These are phyloP conservation scores for Talaromyces thailandensis DNA, from an alignment of 495 filamentous ascomycete genomes.

Conservation along the genomic window DNA sequence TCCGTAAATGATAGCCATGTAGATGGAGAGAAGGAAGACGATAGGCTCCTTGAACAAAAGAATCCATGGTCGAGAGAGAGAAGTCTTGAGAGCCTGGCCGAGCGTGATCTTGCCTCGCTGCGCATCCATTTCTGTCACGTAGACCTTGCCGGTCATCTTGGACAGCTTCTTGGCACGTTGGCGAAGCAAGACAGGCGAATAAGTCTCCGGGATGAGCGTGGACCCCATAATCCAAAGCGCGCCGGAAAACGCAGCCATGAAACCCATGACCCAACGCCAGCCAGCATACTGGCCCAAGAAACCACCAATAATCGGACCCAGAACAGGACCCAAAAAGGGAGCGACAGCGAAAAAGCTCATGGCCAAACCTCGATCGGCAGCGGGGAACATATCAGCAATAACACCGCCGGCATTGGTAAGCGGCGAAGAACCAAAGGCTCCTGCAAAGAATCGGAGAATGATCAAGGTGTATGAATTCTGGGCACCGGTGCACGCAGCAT, in stretches of 20 bases:
- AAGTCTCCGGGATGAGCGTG: constrained; percentile 52
- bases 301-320: constrained; percentile 53
- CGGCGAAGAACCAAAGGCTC: constrained; percentile 67
- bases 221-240: constrained; percentile 46
- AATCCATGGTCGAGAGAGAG: constrained; percentile 41
- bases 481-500: constrained; percentile 51
- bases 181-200: constrained; percentile 49
- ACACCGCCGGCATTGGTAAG: constrained; percentile 67
- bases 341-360: constrained; percentile 56
- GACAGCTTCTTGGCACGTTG: constrained; percentile 43
- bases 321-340: constrained; percentile 60
- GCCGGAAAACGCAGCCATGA: constrained; percentile 41
- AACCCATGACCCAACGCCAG: constrained; percentile 62
- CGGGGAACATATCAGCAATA: constrained; percentile 66
- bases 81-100: constrained; percentile 29
- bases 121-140: constrained; percentile 37
- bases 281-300: constrained; percentile 51
- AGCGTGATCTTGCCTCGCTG: constrained; percentile 31
- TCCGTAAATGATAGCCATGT: constrained; percentile 68
- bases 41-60: constrained; percentile 48
- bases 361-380: constrained; percentile 54
- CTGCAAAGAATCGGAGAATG: constrained; percentile 70
- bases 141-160: constrained; percentile 48
- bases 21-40: constrained; percentile 55
- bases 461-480: constrained; percentile 57